Conservation (phyloP, 345 rosid species). For the Hypericum androsaemum region DNA sequence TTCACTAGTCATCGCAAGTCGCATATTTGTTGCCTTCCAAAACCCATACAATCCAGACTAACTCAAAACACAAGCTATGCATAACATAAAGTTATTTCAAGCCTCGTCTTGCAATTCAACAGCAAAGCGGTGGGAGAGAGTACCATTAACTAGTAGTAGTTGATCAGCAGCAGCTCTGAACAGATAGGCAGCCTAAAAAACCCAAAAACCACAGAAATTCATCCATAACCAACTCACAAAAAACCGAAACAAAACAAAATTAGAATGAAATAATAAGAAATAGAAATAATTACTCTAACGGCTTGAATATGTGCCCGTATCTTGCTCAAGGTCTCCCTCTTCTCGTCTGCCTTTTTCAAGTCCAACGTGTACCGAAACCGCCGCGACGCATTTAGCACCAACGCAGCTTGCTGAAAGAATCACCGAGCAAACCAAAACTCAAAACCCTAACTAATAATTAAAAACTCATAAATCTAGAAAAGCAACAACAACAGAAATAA, state of each 20-base stretch:
- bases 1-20: too few relatives aligned
- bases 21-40: too few relatives aligned
- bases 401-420: constrained; percentile 5
- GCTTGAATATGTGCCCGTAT: constrained; percentile 7
- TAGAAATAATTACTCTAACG: not conserved
- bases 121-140: not conserved
- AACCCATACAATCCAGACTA: too few relatives aligned
- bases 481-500: not conserved
- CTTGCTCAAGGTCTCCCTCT: constrained; percentile 5
- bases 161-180: constrained; percentile 17
- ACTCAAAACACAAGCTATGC: too few relatives aligned
- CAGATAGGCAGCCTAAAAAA: constrained; percentile 23
- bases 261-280: not conserved
- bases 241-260: not conserved
- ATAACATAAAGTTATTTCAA: too few relatives aligned
- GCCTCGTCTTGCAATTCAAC: too few relatives aligned
- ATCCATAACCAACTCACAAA: too few relatives aligned
- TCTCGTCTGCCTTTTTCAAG: constrained; percentile 9
- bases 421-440: not conserved
- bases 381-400: constrained; percentile 8
- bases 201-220: not conserved
- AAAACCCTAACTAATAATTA: not conserved
- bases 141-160: constrained; percentile 11
- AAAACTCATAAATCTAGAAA: not conserved
- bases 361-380: constrained; percentile 6